Evolutionary conservation across 2,329 filamentous ascomycete species (phyloP), one percentile per base, ranked within the genome.

Genomic region (Grosmannia huntii): DNA sequence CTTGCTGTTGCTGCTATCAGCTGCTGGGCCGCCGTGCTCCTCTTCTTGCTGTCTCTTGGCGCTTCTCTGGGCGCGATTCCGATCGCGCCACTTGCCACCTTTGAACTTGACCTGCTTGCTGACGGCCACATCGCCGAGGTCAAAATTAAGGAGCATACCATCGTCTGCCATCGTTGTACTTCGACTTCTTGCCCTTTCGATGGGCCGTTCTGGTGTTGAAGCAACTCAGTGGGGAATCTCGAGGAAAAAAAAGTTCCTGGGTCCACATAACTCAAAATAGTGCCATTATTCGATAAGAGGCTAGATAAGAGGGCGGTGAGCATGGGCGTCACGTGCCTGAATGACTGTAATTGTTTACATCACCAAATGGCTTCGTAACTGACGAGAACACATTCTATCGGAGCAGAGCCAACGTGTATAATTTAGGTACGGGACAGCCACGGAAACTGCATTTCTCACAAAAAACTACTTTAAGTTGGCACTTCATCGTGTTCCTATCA

Each of bases 91-190:
- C 65, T 83, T 82, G n/a, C 94, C 94, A 64, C 94, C 94, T 69
- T 87, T 94, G 71, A 95, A 89, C 64, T 78, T 83, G 61, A 80
- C 75, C 57, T 80, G 74, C 6, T 80, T 76, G 60, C 84, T 79
- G 57, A 89, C 69, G 14, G 86, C 80, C 21, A 76, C 80, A 61
- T 89, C 84, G 31, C 82, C 80, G 59, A 96, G 76, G 65, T 90
- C 85, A 69, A 97, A 96, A 67, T 97, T 97, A 68, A 97, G 77
- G 59, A 96, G 81, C 83, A 99, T 87, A 65, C 90, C 90, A 84
- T 95, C 89, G 76, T 97, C 91, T 56, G 89, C 89, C 91, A 97
- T 96, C 21, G 31, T 55, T 50, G 12, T 12, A 19, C 33, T 14
- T 55, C 44, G 53, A 44, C 19, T 23, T 25, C 23, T 14, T 56